Evolutionary conservation across 495 filamentous ascomycete species (phyloP).

Genomic region (Chaetomium fimeti): DNA sequence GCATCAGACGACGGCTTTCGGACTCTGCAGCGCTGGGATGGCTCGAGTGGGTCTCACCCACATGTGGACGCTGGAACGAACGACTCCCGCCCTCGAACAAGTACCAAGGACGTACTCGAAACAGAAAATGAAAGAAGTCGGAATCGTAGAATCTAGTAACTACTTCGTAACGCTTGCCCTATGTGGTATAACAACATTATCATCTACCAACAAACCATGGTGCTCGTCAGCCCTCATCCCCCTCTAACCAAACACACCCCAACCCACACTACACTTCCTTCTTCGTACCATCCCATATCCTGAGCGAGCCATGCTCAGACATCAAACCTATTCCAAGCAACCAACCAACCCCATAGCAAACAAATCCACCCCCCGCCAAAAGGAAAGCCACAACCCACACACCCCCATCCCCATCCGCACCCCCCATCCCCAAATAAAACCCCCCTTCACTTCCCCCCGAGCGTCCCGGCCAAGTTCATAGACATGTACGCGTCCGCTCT

Average conservation of each 20-base stretch:
- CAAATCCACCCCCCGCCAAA: background rate
- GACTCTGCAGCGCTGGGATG: no score
- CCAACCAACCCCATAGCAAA: background rate
- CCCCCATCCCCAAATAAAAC: no score
- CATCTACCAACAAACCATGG: background rate
- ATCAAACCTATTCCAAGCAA: background rate
- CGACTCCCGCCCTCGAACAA: no score
- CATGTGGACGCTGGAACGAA: no score
- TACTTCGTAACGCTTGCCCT: background rate
- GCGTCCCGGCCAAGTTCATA: slow-evolving; percentile 36
- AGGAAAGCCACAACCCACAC: background rate
- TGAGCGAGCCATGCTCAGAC: background rate
- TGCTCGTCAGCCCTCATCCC: background rate
- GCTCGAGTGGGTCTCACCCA: no score
- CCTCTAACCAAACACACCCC: background rate
- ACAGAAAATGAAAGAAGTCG: no score
- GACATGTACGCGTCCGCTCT: slow-evolving; percentile 35
- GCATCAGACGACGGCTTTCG: no score
- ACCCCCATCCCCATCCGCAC: background rate
- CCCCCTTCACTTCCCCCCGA: slow-evolving; percentile 20
- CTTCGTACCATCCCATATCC: background rate
- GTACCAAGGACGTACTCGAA: no score
- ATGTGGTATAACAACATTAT: background rate
- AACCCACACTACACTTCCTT: background rate
- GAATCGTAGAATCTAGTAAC: background rate